A percentile compares a stretch with the other conserved stretches of the same genome.
phyloP scores from a whole-genome alignment of 257 asterid species.

The Penstemon davidsonii region DNA sequence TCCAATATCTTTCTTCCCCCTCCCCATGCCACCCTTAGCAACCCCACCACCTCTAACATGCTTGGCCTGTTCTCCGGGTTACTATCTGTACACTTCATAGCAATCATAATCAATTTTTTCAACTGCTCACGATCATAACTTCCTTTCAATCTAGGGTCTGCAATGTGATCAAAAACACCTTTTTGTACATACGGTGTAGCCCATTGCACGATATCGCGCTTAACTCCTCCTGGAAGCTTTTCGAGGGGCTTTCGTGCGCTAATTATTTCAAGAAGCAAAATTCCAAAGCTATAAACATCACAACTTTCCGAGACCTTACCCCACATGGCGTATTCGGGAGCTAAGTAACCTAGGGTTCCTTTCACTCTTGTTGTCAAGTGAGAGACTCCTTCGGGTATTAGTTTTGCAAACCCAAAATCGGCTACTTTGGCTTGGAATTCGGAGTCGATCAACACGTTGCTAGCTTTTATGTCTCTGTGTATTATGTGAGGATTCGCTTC shows the following conservation, averaged over 20 bases:
- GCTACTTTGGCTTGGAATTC: constrained; percentile 71
- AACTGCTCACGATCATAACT: constrained; percentile 39
- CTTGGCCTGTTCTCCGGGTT: constrained; percentile 65
- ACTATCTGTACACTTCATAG: constrained; percentile 54
- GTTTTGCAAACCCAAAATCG: constrained; percentile 78
- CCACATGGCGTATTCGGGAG: constrained; percentile 88
- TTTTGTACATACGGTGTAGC: constrained; percentile 50
- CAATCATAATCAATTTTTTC: constrained; percentile 41
- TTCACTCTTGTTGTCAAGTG: constrained; percentile 78
- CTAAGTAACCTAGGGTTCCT: constrained; percentile 78
- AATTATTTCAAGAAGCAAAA: constrained; percentile 62
- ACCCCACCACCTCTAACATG: constrained; percentile 62
- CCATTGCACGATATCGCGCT: constrained; percentile 82
- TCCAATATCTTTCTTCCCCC: constrained; percentile 33
- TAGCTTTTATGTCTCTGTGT: constrained; percentile 82
- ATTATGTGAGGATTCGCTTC: constrained; percentile 82
- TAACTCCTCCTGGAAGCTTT: constrained; percentile 61
- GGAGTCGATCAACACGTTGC: constrained; percentile 72
- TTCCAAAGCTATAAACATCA: constrained; percentile 81
- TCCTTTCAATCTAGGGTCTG: constrained; percentile 65
- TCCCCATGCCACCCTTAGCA: constrained; percentile 51
- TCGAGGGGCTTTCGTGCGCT: constrained; percentile 66
- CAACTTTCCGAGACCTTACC: constrained; percentile 81
- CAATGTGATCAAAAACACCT: constrained; percentile 60
- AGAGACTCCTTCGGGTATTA: constrained; percentile 69